Base-by-base conservation (phyloP, 2,329 filamentous ascomycete species). In the Alternaria triticina region DNA sequence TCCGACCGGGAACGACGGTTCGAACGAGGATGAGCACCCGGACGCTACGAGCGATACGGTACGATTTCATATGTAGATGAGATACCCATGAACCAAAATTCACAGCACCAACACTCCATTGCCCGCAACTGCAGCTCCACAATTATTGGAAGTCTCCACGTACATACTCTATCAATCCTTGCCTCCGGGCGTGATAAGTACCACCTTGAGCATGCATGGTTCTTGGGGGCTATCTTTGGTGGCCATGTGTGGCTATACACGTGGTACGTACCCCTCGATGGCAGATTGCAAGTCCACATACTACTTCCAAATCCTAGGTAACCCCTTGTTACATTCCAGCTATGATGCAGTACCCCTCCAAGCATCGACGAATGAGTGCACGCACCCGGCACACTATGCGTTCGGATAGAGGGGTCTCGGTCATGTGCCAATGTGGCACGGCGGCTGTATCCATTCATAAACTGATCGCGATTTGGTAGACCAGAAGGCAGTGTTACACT, bases 61-160 rank as follows among this genome's bases (percentile, higher is more conserved):
- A 60, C 49, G 49, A 60, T 60, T 66, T 63, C 59, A 66, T 64
- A 64, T 56, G 55, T 63, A 65, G 56, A 63, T 64, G 60, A 66
- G 61, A 66, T 64, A 63, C 63, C 60, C 63, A 66, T 43, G 60
- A 65, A 51, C 40, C 23, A 51, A 60, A 58, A 54, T 45, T n/a
- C 17, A 1, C n/a, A 54, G 51, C 28, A 51, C 45, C 55, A 43
- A 43, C 36, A 10, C n/a, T 4, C 5, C 8, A 9, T 33, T 33
- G 28, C 28, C 5, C 28, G 28, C 28, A 30, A 30, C 28, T 30
- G 28, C 28, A 30, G 28, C 28, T 30, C 28, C 12, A 30, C 28
- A 11, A 30, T 30, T 10, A 30, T 5, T 30, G 28, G 28, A n/a
- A n/a, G n/a, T n/a, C n/a, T n/a, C n/a, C n/a, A n/a, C n/a, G n/a